Evolutionary conservation across 148 eudicot species (phyloP), one percentile per base, ranked within the genome.

Genomic region (Limonium bicolor): DNA sequence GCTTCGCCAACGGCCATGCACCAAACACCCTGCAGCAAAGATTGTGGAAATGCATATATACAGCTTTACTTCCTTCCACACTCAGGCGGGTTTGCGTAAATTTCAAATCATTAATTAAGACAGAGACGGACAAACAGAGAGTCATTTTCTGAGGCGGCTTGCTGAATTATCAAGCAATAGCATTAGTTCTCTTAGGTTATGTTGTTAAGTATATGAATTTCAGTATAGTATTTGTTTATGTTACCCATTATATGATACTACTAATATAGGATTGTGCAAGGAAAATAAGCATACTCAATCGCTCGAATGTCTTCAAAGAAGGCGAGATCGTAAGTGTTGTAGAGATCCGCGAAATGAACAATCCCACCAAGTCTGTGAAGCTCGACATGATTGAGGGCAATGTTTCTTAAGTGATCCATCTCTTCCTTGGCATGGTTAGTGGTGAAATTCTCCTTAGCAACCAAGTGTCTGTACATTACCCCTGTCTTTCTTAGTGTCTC

Each of bases 21-120:
- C 97, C 97, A 53, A 83, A 80, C 43, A 67, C 81, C 79, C 97
- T 88, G 74, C 54, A 63, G n/a, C n/a, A n/a, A n/a, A n/a, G n/a
- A n/a, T n/a, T n/a, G n/a, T n/a, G n/a, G n/a, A n/a, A n/a, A n/a
- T n/a, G n/a, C n/a, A n/a, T n/a, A n/a, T n/a, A n/a, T n/a, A n/a
- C n/a, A n/a, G n/a, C n/a, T n/a, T n/a, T n/a, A n/a, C n/a, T n/a
- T n/a, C n/a, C n/a, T n/a, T n/a, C n/a, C n/a, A n/a, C n/a, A n/a
- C n/a, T n/a, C n/a, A n/a, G n/a, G n/a, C n/a, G n/a, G n/a, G n/a
- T n/a, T n/a, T n/a, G n/a, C n/a, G n/a, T n/a, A n/a, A n/a, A n/a
- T n/a, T n/a, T n/a, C n/a, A n/a, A n/a, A n/a, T n/a, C n/a, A n/a
- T n/a, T n/a, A n/a, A n/a, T n/a, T n/a, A n/a, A n/a, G n/a, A n/a